These are phyloP conservation scores for Boletus sensibilis DNA, from an alignment of 768 basidiomycete species.

Conservation along the genomic window DNA sequence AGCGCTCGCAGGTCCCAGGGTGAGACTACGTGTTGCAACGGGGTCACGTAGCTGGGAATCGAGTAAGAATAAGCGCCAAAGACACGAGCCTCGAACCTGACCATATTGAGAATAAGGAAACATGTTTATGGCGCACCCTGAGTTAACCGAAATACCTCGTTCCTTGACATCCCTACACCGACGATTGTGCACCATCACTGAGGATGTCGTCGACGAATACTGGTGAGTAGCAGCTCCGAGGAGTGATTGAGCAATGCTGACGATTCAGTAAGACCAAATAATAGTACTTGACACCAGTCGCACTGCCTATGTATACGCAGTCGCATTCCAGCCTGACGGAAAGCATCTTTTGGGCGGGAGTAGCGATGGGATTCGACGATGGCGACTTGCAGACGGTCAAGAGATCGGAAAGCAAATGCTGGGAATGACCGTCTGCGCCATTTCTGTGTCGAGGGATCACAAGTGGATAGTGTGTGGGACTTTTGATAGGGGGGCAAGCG, in stretches of 20 bases:
- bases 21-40: no score
- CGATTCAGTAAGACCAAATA: neutral
- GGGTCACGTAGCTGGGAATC: no score
- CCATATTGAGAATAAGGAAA: no score
- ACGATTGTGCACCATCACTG: neutral
- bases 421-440: no score
- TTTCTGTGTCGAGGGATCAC: neutral
- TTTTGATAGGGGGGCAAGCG: no score
- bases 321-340: neutral
- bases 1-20: no score
- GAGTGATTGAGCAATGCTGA: neutral
- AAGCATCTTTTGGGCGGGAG: neutral
- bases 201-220: neutral
- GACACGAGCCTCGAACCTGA: no score
- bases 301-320: fast-evolving
- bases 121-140: no score
- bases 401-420: neutral
- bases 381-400: neutral
- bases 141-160: neutral
- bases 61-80: no score
- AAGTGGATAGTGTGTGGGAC: no score
- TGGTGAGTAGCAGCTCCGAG: neutral
- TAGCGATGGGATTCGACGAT: neutral
- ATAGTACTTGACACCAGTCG: neutral
- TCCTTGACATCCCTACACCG: neutral